phyloP scores from a whole-genome alignment of 169 alveolate genomes.

The Plasmodium yoelii region DNA sequence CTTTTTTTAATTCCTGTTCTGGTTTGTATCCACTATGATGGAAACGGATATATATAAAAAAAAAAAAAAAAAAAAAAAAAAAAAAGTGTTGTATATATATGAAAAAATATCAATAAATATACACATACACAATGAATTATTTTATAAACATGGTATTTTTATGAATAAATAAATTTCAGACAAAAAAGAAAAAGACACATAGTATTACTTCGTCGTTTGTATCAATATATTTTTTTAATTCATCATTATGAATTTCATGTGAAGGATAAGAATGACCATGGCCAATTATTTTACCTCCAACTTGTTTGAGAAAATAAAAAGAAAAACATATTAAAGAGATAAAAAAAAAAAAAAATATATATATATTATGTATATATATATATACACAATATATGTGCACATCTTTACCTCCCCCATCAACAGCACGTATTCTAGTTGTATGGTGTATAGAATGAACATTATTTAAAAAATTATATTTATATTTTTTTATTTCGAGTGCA shows the following conservation, averaged over 20 bases:
- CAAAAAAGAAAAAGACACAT: slow-evolving; percentile 10
- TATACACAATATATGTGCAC: no score
- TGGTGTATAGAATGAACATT: slow-evolving; percentile 17
- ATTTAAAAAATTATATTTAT: slow-evolving; percentile 46
- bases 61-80: no score
- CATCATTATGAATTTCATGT: slow-evolving; percentile 76
- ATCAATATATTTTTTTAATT: slow-evolving; percentile 73
- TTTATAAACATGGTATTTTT: background rate
- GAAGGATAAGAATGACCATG: slow-evolving; percentile 80
- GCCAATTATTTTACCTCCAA: slow-evolving; percentile 79
- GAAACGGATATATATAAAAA: background rate
- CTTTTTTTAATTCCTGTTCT: slow-evolving; percentile 81
- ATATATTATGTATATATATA: no score
- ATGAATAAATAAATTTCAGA: background rate
- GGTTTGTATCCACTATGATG: slow-evolving; percentile 79
- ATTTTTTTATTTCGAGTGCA: slow-evolving; percentile 29
- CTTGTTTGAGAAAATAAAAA: slow-evolving; percentile 54
- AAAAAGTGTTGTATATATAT: background rate
- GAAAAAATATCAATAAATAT: background rate
- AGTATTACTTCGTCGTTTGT: slow-evolving; percentile 79
- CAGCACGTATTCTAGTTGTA: slow-evolving; percentile 60
- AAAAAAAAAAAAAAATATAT: no score
- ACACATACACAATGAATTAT: background rate
- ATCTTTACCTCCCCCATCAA: slow-evolving; percentile 41
- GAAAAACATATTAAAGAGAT: background rate